Evolutionary conservation across 768 basidiomycete genomes (phyloP).

Genomic region (Naganishia vaughanmartiniae): DNA sequence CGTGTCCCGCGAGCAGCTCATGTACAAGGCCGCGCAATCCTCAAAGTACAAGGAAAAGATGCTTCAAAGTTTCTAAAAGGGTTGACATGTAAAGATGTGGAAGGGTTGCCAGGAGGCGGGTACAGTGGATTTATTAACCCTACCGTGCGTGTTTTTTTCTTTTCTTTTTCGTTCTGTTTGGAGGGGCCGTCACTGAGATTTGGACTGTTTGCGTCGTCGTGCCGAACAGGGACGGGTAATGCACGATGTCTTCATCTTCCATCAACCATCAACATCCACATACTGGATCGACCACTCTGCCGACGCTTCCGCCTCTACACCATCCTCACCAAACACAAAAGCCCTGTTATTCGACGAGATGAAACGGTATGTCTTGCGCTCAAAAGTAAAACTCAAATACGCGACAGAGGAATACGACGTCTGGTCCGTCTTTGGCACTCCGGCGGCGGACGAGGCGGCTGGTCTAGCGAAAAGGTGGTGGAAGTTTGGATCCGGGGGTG

Average conservation of each 20-base stretch:
- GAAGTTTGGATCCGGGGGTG: slow-evolving; percentile 67
- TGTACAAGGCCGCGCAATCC: slow-evolving; percentile 61
- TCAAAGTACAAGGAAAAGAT: slow-evolving; percentile 77
- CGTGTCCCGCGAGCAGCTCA: slow-evolving; percentile 19
- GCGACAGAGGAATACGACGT: slow-evolving; percentile 74
- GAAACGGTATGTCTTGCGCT: slow-evolving; percentile 79
- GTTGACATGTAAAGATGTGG: slow-evolving; percentile 59
- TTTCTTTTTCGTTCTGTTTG: not conserved
- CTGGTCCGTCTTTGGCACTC: slow-evolving; percentile 61
- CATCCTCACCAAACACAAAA: slow-evolving; percentile 38
- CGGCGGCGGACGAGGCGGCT: not conserved
- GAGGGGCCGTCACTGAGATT: not conserved
- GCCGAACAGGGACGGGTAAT: slow-evolving; percentile 73
- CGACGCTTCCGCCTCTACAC: slow-evolving; percentile 22
- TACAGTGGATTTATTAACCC: slow-evolving; percentile 76
- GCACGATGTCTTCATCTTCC: slow-evolving; percentile 83
- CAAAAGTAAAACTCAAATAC: slow-evolving; percentile 79
- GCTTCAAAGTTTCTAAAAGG: slow-evolving; percentile 79
- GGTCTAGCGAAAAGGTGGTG: slow-evolving; percentile 53
- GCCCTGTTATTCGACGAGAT: slow-evolving; percentile 69
- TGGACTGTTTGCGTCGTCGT: slow-evolving; percentile 17
- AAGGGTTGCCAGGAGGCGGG: slow-evolving; percentile 59
- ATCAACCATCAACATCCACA: slow-evolving; percentile 55
- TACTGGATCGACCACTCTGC: slow-evolving; percentile 61
- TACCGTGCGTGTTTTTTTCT: slow-evolving; percentile 59